A percentile compares a stretch with the other conserved stretches of the same genome.
These are phyloP conservation scores for Calvatia gigantea DNA, from an alignment of 768 basidiomycete species.

Conservation along the genomic window DNA sequence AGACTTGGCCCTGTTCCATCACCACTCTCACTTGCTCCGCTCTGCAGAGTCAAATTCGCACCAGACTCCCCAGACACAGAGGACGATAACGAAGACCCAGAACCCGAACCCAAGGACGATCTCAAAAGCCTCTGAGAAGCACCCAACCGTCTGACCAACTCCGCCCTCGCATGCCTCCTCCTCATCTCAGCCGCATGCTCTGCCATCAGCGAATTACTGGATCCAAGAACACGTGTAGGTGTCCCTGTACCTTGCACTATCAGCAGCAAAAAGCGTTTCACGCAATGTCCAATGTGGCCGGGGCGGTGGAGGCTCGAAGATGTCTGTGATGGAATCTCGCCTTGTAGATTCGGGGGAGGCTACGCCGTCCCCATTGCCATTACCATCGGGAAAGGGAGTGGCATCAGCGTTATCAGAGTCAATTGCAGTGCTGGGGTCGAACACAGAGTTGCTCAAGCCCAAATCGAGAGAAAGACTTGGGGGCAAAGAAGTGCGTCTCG, in stretches of 20 bases:
- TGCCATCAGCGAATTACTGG: constrained; percentile 8
- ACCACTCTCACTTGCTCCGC: not conserved
- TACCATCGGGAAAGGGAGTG: not conserved
- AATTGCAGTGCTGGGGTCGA: not conserved
- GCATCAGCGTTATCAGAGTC: not conserved
- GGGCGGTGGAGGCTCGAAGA: too few relatives aligned
- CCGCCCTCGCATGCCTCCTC: constrained; percentile 7
- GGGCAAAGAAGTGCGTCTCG: not conserved
- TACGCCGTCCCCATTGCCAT: too few relatives aligned
- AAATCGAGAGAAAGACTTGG: constrained; percentile 2
- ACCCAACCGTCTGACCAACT: constrained; percentile 1
- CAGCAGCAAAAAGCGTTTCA: too few relatives aligned
- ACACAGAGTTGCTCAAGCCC: not conserved
- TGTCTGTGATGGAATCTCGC: too few relatives aligned
- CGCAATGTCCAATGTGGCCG: too few relatives aligned
- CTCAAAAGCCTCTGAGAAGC: not conserved
- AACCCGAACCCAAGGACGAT: not conserved
- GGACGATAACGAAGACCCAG: not conserved
- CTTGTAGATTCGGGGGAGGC: too few relatives aligned
- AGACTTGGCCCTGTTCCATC: not conserved
- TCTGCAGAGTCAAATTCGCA: too few relatives aligned
- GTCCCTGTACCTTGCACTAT: not conserved
- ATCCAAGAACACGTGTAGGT: constrained; percentile 4
- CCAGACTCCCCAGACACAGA: not conserved
- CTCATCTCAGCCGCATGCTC: constrained; percentile 7